Percentiles rank a stretch among this genome's conserved stretches.
Evolutionary conservation across 805 yeast species (phyloP).

Genomic region (Clavispora fructus): DNA sequence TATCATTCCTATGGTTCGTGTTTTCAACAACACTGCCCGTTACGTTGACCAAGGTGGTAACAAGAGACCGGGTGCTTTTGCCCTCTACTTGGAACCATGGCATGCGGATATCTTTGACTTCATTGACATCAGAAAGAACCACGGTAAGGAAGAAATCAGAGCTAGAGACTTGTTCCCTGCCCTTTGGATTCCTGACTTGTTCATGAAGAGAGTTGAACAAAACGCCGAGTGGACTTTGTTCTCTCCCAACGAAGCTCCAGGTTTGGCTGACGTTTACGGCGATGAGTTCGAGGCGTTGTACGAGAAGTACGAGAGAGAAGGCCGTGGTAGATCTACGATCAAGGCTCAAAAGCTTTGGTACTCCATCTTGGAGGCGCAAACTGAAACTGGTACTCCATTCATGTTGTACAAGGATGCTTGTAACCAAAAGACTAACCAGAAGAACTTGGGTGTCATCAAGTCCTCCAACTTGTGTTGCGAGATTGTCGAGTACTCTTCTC

Average conservation of each 20-base stretch:
- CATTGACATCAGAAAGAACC: conserved; percentile 56
- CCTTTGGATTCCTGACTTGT: conserved; percentile 58
- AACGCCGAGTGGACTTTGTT: conserved; percentile 55
- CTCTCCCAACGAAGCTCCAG: conserved; percentile 57
- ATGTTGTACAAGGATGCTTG: conserved; percentile 63
- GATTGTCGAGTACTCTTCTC: conserved; percentile 55
- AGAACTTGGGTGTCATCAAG: conserved; percentile 55
- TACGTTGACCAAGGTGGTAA: conserved; percentile 65
- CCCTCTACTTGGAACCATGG: conserved; percentile 60
- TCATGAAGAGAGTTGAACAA: conserved; percentile 56
- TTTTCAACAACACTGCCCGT: conserved; percentile 58
- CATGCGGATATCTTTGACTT: conserved; percentile 57
- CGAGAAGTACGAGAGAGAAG: conserved; percentile 47
- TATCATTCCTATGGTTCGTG: conserved; percentile 58
- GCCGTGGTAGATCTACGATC: conserved; percentile 44
- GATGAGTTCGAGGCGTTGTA: conserved; percentile 51
- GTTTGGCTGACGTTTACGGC: conserved; percentile 50
- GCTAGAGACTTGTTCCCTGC: conserved; percentile 62
- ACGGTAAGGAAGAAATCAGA: conserved; percentile 59
- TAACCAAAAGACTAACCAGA: conserved; percentile 53
- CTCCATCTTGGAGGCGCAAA: conserved; percentile 55
- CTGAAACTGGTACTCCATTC: conserved; percentile 63
- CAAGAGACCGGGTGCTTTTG: conserved; percentile 63
- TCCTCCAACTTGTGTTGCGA: conserved; percentile 61
- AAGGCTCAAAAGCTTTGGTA: conserved; percentile 62